phyloP scores from a whole-genome alignment of 352 stramenopile species.

The Globisporangium paddicum region DNA sequence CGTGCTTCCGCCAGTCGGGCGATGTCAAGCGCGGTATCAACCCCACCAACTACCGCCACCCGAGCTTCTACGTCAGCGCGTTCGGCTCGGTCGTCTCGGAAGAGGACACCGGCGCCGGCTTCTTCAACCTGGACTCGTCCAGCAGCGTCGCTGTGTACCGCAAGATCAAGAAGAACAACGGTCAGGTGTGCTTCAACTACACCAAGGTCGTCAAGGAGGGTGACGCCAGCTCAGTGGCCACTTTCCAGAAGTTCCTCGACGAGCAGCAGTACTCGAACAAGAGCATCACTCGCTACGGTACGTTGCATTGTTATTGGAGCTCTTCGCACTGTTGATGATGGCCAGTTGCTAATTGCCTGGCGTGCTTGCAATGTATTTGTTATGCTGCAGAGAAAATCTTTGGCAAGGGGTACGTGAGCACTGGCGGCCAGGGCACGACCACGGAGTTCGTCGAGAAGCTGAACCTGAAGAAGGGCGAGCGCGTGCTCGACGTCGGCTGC shows the following conservation, averaged over 20 bases:
- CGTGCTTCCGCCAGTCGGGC: constrained; percentile 60
- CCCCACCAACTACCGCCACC: constrained; percentile 65
- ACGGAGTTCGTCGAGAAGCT: constrained; percentile 71
- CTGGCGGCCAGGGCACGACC: constrained; percentile 55
- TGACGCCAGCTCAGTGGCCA: constrained; percentile 29
- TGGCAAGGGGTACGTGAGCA: constrained; percentile 66
- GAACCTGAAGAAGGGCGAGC: constrained; percentile 47
- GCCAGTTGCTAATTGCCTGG: too few species aligned
- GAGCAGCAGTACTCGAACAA: constrained; percentile 66
- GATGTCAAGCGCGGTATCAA: constrained; percentile 58
- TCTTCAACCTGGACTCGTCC: constrained; percentile 61
- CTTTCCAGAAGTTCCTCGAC: constrained; percentile 72
- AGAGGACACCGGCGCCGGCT: constrained; percentile 39
- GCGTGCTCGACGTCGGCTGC: constrained; percentile 89
- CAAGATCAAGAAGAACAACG: constrained; percentile 82
- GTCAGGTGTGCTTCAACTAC: constrained; percentile 73
- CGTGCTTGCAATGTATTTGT: too few species aligned
- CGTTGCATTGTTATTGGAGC: too few species aligned
- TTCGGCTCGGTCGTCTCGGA: constrained; percentile 47
- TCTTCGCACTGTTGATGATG: too few species aligned
- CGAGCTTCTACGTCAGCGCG: constrained; percentile 53
- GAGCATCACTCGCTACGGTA: constrained; percentile 56
- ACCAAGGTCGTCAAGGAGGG: constrained; percentile 46
- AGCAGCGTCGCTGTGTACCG: constrained; percentile 61
- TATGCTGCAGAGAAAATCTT: constrained; percentile 51